Evolutionary conservation across 2,329 filamentous ascomycete species (phyloP).

Genomic region (Neurospora crassa): DNA sequence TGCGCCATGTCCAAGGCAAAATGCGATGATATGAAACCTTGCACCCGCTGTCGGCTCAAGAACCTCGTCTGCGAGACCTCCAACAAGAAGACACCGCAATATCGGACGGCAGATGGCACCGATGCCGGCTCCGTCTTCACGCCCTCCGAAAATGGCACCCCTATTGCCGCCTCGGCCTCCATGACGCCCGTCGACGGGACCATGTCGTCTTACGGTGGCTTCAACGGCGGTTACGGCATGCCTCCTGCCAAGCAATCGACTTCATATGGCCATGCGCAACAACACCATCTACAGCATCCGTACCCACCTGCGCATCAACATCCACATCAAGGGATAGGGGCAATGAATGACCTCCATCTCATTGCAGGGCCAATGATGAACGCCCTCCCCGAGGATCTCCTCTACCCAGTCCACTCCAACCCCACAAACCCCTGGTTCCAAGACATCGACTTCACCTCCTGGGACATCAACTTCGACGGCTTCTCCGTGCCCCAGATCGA

Average conservation of each 20-base stretch:
- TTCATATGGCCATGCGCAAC: background rate
- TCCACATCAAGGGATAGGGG: background rate
- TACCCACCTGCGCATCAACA: background rate
- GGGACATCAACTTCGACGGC: constrained; percentile 24
- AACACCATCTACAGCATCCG: background rate
- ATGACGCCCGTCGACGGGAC: background rate
- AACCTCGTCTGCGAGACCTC: constrained; percentile 17
- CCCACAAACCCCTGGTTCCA: constrained; percentile 21
- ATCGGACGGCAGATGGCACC: constrained; percentile 14
- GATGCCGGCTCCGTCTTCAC: constrained; percentile 1
- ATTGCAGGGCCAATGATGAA: constrained; percentile 1
- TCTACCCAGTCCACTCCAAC: constrained; percentile 16
- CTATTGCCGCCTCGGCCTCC: background rate
- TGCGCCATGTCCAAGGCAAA: constrained; percentile 22
- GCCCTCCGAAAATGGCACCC: constrained; percentile 1
- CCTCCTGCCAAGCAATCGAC: background rate
- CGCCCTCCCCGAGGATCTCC: constrained; percentile 20
- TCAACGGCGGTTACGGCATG: background rate
- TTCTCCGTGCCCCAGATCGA: constrained; percentile 22
- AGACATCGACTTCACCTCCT: constrained; percentile 24
- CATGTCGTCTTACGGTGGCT: background rate
- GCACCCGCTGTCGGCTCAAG: constrained; percentile 19
- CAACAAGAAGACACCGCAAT: constrained; percentile 11
- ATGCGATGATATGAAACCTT: constrained; percentile 22
- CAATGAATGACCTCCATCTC: background rate